A percentile compares a stretch with the other conserved stretches of the same genome.
These are phyloP conservation scores for Dioscorea alata DNA, from an alignment of 106 monocot species.

Conservation along the genomic window DNA sequence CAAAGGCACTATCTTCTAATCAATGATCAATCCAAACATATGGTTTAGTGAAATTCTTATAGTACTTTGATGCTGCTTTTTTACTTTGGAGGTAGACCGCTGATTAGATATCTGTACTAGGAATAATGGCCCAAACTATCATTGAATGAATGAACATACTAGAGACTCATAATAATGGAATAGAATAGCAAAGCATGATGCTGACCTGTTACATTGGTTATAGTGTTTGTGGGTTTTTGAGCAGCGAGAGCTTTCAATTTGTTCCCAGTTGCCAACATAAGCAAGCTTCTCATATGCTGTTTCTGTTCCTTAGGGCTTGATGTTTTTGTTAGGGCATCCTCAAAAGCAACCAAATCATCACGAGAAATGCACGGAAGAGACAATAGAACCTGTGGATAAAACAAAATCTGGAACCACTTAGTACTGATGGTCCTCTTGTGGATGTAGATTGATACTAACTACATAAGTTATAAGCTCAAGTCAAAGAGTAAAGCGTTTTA, in stretches of 20 bases:
- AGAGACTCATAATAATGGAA: no score
- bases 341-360: conserved; percentile 80
- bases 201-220: conserved; percentile 89
- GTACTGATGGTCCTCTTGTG: background rate
- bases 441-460: background rate
- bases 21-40: no score
- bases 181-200: background rate
- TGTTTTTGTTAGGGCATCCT: conserved; percentile 81
- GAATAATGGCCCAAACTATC: no score
- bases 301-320: conserved; percentile 88
- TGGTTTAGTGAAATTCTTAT: no score
- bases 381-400: conserved; percentile 47
- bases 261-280: conserved; percentile 72
- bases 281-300: conserved; percentile 74
- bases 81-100: no score
- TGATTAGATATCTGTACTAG: no score
- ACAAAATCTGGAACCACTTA: background rate
- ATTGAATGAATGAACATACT: no score
- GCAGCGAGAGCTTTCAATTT: conserved; percentile 73
- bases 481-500: background rate
- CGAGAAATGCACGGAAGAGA: conserved; percentile 61
- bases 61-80: no score
- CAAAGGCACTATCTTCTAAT: no score
- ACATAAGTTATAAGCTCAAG: background rate
- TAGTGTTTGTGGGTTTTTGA: conserved; percentile 66